Evolutionary conservation across 164 flowering plant genomes (phyloP).

Genomic region (Vitis labrusca): DNA sequence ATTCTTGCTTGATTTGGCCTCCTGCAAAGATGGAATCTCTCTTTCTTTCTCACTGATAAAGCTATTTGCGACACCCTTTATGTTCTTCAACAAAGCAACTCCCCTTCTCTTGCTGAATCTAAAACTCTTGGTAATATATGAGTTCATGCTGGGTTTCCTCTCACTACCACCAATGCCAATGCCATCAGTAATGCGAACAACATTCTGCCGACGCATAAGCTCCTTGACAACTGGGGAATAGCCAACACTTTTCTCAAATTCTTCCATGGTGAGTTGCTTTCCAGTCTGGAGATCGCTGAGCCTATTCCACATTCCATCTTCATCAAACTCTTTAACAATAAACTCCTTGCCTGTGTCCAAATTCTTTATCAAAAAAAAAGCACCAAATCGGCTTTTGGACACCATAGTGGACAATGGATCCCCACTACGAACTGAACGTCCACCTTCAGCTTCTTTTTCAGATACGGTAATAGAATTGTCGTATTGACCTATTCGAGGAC

Average conservation of each 20-base stretch:
- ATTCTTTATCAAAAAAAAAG: conserved; percentile 71
- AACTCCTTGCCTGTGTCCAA: conserved; percentile 90
- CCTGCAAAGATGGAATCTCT: not conserved
- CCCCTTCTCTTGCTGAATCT: conserved; percentile 65
- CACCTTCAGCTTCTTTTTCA: conserved; percentile 5
- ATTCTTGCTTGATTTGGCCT: conserved; percentile 19
- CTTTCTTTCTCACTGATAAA: conserved; percentile 26
- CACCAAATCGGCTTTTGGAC: conserved; percentile 24
- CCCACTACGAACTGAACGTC: not conserved
- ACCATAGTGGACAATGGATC: conserved; percentile 10
- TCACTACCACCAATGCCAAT: conserved; percentile 13
- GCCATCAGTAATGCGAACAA: conserved; percentile 2
- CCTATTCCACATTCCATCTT: conserved; percentile 76
- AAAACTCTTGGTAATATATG: conserved; percentile 43
- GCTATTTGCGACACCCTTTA: conserved; percentile 66
- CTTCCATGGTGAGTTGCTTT: conserved; percentile 74
- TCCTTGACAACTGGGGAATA: conserved; percentile 86
- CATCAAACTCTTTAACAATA: conserved; percentile 60
- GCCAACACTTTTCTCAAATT: conserved; percentile 83
- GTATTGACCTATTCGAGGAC: conserved; percentile 16
- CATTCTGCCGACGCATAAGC: conserved; percentile 67
- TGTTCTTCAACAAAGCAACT: conserved; percentile 67
- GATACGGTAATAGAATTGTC: conserved; percentile 18
- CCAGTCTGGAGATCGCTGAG: conserved; percentile 84
- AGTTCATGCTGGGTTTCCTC: conserved; percentile 24